These are phyloP conservation scores for Penicillium oxalicum DNA, from an alignment of 2,329 filamentous ascomycete species.

Conservation along the genomic window DNA sequence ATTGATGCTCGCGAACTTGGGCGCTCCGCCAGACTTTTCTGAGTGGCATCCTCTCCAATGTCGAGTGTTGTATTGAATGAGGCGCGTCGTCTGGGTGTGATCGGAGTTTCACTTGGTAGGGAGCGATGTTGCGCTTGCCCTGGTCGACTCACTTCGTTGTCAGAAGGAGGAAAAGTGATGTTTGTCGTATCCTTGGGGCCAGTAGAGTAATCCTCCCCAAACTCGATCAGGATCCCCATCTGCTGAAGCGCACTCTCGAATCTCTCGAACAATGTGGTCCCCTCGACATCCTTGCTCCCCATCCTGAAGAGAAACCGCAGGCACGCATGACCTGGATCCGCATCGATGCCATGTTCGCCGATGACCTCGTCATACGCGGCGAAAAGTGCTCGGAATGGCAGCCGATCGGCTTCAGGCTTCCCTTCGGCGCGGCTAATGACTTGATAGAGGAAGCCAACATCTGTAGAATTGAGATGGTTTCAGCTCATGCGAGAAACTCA, in stretches of 20 bases:
- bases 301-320: constrained; percentile 75
- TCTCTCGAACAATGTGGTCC: constrained; percentile 58
- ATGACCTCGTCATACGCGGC: constrained; percentile 72
- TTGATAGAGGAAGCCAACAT: constrained; percentile 71
- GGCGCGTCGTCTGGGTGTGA: constrained; percentile 41
- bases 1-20: constrained; percentile 41
- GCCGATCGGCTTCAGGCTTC: constrained; percentile 56
- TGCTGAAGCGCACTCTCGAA: constrained; percentile 62
- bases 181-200: constrained; percentile 31
- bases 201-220: constrained; percentile 42
- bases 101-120: constrained; percentile 26
- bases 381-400: constrained; percentile 73
- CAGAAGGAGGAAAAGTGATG: constrained; percentile 21
- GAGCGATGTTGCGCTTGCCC: constrained; percentile 15
- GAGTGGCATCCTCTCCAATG: constrained; percentile 48
- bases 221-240: constrained; percentile 67
- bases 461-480: constrained; percentile 39
- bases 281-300: constrained; percentile 54
- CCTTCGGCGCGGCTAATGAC: constrained; percentile 68
- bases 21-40: constrained; percentile 32
- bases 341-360: constrained; percentile 61
- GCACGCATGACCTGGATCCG: constrained; percentile 69
- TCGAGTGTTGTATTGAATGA: constrained; percentile 52
- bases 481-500: not conserved
- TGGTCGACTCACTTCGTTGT: constrained; percentile 18